These are phyloP conservation scores for Sclerotinia spermophila DNA, from an alignment of 2,329 filamentous ascomycete species.

Conservation along the genomic window DNA sequence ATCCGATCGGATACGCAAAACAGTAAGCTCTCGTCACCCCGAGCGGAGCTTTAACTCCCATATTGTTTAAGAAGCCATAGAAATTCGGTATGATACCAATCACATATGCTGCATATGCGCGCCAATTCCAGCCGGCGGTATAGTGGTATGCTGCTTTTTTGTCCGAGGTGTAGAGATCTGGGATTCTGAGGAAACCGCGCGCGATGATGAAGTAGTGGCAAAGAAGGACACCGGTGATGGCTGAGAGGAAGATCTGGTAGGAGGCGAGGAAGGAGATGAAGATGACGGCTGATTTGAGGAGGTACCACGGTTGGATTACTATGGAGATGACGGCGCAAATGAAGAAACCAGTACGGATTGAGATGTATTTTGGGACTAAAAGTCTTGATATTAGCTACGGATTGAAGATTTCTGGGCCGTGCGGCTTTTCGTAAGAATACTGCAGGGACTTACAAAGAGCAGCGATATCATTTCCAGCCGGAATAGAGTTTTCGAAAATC, in stretches of 20 bases:
- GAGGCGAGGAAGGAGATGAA: conserved; percentile 43
- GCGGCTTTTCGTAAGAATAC: no score
- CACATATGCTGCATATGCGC: conserved; percentile 38
- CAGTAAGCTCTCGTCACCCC: conserved; percentile 49
- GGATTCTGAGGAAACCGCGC: conserved; percentile 38
- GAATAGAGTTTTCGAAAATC: conserved; percentile 44
- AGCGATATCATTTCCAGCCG: conserved; percentile 41
- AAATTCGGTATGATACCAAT: conserved; percentile 42
- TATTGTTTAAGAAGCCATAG: conserved; percentile 42
- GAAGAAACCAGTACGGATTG: conserved; percentile 41
- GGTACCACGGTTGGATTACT: conserved; percentile 41
- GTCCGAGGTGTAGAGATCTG: conserved; percentile 37
- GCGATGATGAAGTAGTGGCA: conserved; percentile 44
- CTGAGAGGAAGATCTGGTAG: conserved; percentile 43
- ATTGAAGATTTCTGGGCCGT: not conserved
- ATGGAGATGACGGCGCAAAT: conserved; percentile 39
- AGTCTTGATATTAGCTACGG: no score
- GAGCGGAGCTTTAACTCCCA: conserved; percentile 40
- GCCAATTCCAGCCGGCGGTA: conserved; percentile 38
- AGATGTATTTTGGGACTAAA: conserved; percentile 41
- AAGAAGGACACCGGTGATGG: conserved; percentile 43
- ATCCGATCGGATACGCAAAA: conserved; percentile 51
- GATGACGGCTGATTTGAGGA: conserved; percentile 37
- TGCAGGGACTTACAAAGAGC: conserved; percentile 33
- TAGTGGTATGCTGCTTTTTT: conserved; percentile 37